Evolutionary conservation across 2,329 filamentous ascomycete genomes (phyloP), one percentile per base, ranked within the genome.

Genomic region (Paracamarosporium sp.): DNA sequence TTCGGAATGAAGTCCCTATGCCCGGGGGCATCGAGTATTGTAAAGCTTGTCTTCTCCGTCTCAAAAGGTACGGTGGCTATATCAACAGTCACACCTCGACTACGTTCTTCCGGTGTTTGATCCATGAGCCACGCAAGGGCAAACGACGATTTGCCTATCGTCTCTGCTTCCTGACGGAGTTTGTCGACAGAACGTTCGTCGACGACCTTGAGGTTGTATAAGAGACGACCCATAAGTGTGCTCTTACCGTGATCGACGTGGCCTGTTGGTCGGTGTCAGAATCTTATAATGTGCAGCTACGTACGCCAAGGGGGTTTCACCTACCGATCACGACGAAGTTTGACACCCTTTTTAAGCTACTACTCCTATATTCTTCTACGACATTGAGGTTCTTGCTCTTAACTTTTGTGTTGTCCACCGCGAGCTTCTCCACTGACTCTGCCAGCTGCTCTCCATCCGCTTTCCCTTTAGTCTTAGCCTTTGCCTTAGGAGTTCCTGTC

Each of bases 211-310:
- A 97, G 85, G 67, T 99, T 95, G 40, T 94, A 88, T 5, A 99
- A 81, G 27, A 99, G 78, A n/a, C 95, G 88, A 0, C 94, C 95
- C 94, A 99, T 98, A 35, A 99, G 84, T 5, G 95, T 99, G 74
- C 93, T 97, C 78, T 99, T 99, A 51, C 95, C 95, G 51, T 96
- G 94, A 76, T 99, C 95, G 54, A 99, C 95, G 74, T 99, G 95
- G 13, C 95, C 93, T 92, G 73, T 55, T 3, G 2, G 43, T 15
- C n/a, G 17, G 22, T 8, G 13, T 56, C 4, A 48, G 12, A 6
- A 51, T 41, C 63, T 51, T 22, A 30, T 24, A 47, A 30, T 13
- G 2, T 15, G 9, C 40, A 1, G 24, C 13, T 38, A 22, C 17
- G 27, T 6, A 48, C 20, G 22, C 45, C 15, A 4, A 8, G 2